These are phyloP conservation scores for Mrakia blollopis DNA, from an alignment of 768 basidiomycete species.

Conservation along the genomic window DNA sequence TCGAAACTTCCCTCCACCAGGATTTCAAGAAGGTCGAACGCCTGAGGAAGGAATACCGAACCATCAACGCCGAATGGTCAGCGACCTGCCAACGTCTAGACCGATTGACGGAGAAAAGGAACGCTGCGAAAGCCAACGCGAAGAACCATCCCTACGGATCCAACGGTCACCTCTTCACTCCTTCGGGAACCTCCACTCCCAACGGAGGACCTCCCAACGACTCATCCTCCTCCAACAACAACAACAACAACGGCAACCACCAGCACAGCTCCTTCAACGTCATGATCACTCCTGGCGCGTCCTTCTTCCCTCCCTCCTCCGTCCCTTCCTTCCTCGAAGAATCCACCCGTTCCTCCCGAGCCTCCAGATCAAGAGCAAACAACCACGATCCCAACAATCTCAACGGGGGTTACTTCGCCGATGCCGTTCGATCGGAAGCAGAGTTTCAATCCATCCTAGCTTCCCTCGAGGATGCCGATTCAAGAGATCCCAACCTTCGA, in stretches of 20 bases:
- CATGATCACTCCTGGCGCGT: constrained; percentile 3
- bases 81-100: constrained; percentile 67
- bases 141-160: constrained; percentile 1
- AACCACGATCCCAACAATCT: constrained; percentile 24
- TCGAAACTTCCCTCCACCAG: not conserved
- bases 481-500: constrained; percentile 86
- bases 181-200: not conserved
- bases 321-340: constrained; percentile 17
- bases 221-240: too few species aligned
- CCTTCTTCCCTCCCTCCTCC: not conserved
- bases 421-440: constrained; percentile 86
- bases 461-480: constrained; percentile 84
- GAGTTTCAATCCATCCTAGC: constrained; percentile 98
- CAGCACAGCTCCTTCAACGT: too few species aligned
- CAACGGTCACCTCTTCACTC: constrained; percentile 10
- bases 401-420: constrained; percentile 41
- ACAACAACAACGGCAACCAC: too few species aligned
- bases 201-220: not conserved
- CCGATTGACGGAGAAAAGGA: constrained; percentile 51
- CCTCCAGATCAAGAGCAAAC: constrained; percentile 23
- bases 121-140: constrained; percentile 32
- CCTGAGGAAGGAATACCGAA: constrained; percentile 62
- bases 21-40: constrained; percentile 52
- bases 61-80: constrained; percentile 66
- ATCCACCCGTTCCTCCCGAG: constrained; percentile 16